Conservation (phyloP, 2,329 filamentous ascomycete genomes). For the Beauveria medogensis region DNA sequence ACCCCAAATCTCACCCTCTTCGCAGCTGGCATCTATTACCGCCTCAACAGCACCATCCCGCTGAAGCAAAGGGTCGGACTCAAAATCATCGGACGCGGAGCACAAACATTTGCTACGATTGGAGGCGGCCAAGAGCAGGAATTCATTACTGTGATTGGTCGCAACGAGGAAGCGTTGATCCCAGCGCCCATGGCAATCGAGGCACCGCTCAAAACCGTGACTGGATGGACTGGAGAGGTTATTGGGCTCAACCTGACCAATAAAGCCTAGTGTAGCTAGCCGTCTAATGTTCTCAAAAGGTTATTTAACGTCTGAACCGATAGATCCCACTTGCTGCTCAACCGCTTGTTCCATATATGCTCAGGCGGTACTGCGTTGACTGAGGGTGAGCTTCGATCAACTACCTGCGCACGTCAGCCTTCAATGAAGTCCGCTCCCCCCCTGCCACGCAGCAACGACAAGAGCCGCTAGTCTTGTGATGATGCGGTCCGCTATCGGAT, state of each 20-base stretch:
- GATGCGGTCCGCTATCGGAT: too few relatives aligned
- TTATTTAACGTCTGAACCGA: too few relatives aligned
- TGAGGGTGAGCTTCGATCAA: too few relatives aligned
- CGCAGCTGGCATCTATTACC: conserved; percentile 27
- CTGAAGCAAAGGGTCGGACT: neutral
- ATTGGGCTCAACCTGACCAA: neutral
- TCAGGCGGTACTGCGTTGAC: too few relatives aligned
- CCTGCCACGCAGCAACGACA: too few relatives aligned
- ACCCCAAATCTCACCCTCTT: conserved; percentile 29
- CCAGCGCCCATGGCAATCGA: neutral
- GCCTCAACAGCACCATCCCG: conserved; percentile 19
- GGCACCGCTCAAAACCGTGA: neutral
- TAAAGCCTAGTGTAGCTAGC: neutral
- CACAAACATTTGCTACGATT: neutral
- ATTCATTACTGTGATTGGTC: neutral
- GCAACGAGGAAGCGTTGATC: neutral
- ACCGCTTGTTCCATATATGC: too few relatives aligned
- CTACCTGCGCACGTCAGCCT: too few relatives aligned
- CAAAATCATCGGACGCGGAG: neutral
- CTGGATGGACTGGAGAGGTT: conserved; percentile 1
- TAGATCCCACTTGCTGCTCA: too few relatives aligned
- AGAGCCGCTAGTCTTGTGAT: too few relatives aligned
- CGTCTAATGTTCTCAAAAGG: too few relatives aligned
- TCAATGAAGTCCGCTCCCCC: too few relatives aligned
- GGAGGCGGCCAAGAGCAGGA: neutral